A percentile compares a stretch with the other conserved stretches of the same genome.
Conservation (phyloP, 179 eudicot genomes). For the Pouteria campechiana region DNA sequence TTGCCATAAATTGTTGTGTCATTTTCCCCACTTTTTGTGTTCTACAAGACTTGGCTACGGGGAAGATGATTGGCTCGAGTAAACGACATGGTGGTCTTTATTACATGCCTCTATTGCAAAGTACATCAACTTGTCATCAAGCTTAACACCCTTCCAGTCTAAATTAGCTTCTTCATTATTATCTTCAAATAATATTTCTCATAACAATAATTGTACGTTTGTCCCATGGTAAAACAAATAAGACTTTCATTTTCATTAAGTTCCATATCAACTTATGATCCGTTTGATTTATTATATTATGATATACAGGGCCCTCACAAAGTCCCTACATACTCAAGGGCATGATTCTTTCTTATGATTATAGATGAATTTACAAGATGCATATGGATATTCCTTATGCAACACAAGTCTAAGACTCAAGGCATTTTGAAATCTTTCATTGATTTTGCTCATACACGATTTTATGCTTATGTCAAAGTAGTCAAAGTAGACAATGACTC, state of each 20-base stretch:
- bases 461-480: background rate
- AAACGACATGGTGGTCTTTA: background rate
- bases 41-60: background rate
- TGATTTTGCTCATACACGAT: background rate
- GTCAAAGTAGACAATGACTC: conserved; percentile 1
- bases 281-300: conserved; percentile 4
- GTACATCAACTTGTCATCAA: too few relatives aligned
- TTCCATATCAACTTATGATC: conserved; percentile 1
- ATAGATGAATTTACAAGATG: conserved; percentile 7
- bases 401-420: conserved; percentile 3
- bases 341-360: conserved; percentile 1
- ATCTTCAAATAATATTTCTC: background rate
- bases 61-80: conserved; percentile 4
- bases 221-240: conserved; percentile 1
- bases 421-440: background rate
- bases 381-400: conserved; percentile 7
- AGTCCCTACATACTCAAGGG: conserved; percentile 1
- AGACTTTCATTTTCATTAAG: conserved; percentile 1
- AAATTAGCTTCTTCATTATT: background rate
- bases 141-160: background rate
- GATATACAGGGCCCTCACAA: conserved; percentile 4
- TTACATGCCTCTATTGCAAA: background rate
- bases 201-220: conserved; percentile 1
- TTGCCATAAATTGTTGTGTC: background rate
- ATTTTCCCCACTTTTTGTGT: background rate